phyloP scores from a whole-genome alignment of 805 yeast genomes.

The Saccharomycopsis amapae region DNA sequence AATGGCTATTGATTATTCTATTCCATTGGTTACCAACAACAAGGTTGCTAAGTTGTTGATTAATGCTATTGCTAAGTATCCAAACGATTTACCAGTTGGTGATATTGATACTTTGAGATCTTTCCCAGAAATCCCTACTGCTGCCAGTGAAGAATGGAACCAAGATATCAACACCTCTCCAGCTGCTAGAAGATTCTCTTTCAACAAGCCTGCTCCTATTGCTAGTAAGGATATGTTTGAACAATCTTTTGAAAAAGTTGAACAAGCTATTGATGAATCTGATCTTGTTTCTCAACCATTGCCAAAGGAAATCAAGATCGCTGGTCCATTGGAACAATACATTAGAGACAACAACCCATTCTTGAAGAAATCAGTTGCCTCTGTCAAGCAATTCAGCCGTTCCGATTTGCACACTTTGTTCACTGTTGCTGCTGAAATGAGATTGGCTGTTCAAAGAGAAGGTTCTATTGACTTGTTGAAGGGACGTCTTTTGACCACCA shows the following conservation, averaged over 20 bases:
- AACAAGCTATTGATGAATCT: slow-evolving; percentile 53
- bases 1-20: slow-evolving; percentile 98
- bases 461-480: slow-evolving; percentile 88
- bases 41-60: slow-evolving; percentile 93
- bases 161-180: slow-evolving; percentile 7
- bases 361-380: slow-evolving; percentile 77
- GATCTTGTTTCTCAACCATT: slow-evolving; percentile 67
- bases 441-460: slow-evolving; percentile 92
- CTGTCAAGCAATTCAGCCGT: slow-evolving; percentile 83
- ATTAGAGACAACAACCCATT: slow-evolving; percentile 84
- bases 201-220: slow-evolving; percentile 5
- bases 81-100: slow-evolving; percentile 22
- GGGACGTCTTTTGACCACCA: slow-evolving; percentile 87
- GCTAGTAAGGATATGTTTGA: slow-evolving; percentile 24
- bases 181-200: slow-evolving; percentile 16
- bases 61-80: slow-evolving; percentile 80
- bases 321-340: slow-evolving; percentile 70
- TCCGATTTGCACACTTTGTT: slow-evolving; percentile 87
- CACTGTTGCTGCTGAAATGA: slow-evolving; percentile 96
- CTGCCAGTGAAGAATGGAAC: neutral
- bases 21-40: slow-evolving; percentile 95
- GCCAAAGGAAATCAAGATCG: slow-evolving; percentile 64
- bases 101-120: slow-evolving; percentile 21
- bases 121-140: slow-evolving; percentile 11
- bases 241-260: slow-evolving; percentile 30